These are phyloP conservation scores for Tuber microsphaerosporum DNA, from an alignment of 495 filamentous ascomycete genomes.

Conservation along the genomic window DNA sequence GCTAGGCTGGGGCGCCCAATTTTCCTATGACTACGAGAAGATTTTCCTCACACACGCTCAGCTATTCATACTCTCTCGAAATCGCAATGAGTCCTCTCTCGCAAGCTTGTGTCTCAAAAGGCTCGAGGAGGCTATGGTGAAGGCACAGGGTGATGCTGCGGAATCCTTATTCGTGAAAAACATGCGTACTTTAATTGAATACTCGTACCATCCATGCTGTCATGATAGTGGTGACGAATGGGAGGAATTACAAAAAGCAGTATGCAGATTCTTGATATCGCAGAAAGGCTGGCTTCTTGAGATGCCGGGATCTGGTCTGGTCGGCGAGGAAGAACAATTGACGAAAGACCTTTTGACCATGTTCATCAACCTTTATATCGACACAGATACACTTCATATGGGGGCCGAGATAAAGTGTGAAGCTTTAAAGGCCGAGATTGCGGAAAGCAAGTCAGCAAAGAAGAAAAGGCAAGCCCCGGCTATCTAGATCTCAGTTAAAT, in stretches of 20 bases:
- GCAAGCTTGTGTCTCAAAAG: not conserved
- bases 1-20: too few relatives aligned
- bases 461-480: not conserved
- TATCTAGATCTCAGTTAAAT: too few relatives aligned
- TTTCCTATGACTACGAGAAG: not conserved
- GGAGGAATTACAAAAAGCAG: not conserved
- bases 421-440: too few relatives aligned
- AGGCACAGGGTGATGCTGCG: not conserved
- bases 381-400: not conserved
- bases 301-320: not conserved
- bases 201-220: not conserved
- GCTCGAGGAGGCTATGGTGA: not conserved
- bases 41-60: not conserved
- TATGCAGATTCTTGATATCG: not conserved
- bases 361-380: not conserved
- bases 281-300: not conserved
- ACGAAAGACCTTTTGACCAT: not conserved
- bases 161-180: not conserved
- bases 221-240: not conserved
- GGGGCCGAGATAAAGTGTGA: not conserved
- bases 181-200: not conserved
- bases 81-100: not conserved
- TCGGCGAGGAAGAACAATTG: not conserved
- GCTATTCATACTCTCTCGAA: not conserved
- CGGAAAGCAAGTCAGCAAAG: not conserved